Percentiles rank a stretch among this genome's conserved stretches.
Evolutionary conservation across 2,329 filamentous ascomycete genomes (phyloP).

Genomic region (Scedosporium apiospermum): DNA sequence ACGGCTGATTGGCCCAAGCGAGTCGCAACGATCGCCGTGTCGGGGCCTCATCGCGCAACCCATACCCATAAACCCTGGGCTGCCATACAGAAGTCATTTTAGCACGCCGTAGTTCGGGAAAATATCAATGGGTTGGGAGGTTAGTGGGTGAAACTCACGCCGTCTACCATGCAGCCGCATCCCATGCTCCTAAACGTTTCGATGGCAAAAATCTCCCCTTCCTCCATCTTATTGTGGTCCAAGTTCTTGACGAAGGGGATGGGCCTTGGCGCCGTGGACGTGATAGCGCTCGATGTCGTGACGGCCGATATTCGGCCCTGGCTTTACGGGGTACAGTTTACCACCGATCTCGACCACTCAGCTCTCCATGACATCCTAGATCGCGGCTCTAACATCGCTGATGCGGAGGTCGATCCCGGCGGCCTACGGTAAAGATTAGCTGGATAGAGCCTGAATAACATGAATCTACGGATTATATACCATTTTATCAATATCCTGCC

Average conservation of each 20-base stretch:
- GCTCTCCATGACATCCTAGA: slow-evolving; percentile 70
- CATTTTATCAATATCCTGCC: too few species aligned
- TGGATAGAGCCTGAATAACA: too few species aligned
- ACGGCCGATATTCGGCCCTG: slow-evolving; percentile 63
- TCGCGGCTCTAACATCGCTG: slow-evolving; percentile 59
- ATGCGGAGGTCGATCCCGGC: slow-evolving; percentile 73
- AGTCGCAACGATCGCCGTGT: slow-evolving; percentile 50
- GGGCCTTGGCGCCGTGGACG: slow-evolving; percentile 69
- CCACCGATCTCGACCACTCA: slow-evolving; percentile 65
- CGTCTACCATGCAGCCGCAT: slow-evolving; percentile 67
- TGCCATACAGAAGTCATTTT: slow-evolving; percentile 6
- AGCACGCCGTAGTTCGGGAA: too few species aligned
- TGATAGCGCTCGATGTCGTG: slow-evolving; percentile 68
- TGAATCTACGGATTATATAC: too few species aligned
- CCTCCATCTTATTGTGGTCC: slow-evolving; percentile 76
- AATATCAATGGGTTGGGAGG: too few species aligned
- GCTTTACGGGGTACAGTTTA: slow-evolving; percentile 57
- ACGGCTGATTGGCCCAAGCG: slow-evolving; percentile 64
- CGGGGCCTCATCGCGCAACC: slow-evolving; percentile 54
- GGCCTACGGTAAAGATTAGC: slow-evolving; percentile 27
- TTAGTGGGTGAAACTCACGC: slow-evolving; percentile 36
- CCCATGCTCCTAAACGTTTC: slow-evolving; percentile 75
- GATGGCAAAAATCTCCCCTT: slow-evolving; percentile 73
- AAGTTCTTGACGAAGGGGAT: slow-evolving; percentile 70
- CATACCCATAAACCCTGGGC: slow-evolving; percentile 75